Evolutionary conservation across 345 rosid genomes (phyloP), one percentile per base, ranked within the genome.

Genomic region (Arabidopsis suecica): DNA sequence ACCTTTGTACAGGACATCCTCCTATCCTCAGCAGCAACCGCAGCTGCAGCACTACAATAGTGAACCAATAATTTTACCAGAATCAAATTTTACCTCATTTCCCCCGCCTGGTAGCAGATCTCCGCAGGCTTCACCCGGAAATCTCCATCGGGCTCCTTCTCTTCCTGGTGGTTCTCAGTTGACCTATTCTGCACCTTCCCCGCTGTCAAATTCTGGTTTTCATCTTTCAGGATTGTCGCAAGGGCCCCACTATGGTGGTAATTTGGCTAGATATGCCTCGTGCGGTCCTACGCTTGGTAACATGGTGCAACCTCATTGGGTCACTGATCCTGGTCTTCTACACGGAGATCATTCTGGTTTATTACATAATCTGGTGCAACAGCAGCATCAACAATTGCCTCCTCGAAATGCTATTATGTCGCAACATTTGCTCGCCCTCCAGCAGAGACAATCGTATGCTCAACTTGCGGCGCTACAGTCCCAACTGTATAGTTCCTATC

Each of bases 101-200:
- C 98, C 96, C 44, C 98, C 96, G 34, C 89, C 98, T 32, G 92
- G 96, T 61, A 88, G 85, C 70, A 80, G 82, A 83, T 72, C 85
- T 50, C 89, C 71, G 76, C 94, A 84, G 66, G 84, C 87, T 74
- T 84, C 89, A 50, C 88, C 87, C 0, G 77, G 74, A 65, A 83
- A 78, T 69, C 86, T 83, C 47, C 85, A 81, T 65, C 78, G 79
- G 12, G 48, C 87, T 75, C 82, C 83, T 50, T 80, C 84, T 74
- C 83, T 79, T 66, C 75, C 84, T 48, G 80, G 82, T 78, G 96
- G 87, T 54, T 59, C 81, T 16, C 96, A 85, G 79, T 58, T 77
- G 42, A 85, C 84, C 49, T 88, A 81, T 25, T 78, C 89, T 51
- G 81, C 85, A 11, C 82, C 87, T 70, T 84, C 96, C 74, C 86